phyloP scores from a whole-genome alignment of 1,284 basidiomycete species.

The Trichosporon sp. region DNA sequence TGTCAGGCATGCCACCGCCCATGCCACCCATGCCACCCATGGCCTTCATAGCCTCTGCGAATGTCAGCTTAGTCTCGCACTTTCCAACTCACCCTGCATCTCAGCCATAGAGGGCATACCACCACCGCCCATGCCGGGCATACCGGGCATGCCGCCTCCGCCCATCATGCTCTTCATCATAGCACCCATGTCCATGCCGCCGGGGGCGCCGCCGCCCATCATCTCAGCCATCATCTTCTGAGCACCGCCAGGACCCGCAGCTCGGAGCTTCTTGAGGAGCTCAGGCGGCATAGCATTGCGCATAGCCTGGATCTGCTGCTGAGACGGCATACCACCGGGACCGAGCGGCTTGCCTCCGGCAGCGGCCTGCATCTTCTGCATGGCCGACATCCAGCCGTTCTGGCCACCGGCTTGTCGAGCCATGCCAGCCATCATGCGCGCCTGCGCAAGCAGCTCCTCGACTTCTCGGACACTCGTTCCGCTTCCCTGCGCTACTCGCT shows the following conservation, averaged over 20 bases:
- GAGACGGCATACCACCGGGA: conserved; percentile 76
- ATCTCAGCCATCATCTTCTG: conserved; percentile 94
- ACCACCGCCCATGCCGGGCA: conserved; percentile 24
- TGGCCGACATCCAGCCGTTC: conserved; percentile 81
- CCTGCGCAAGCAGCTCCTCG: conserved; percentile 90
- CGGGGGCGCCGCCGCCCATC: conserved; percentile 63
- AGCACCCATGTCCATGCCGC: conserved; percentile 64
- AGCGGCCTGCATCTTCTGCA: conserved; percentile 84
- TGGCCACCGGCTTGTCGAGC: conserved; percentile 95
- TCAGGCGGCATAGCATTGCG: conserved; percentile 83
- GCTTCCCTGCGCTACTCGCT: conserved; percentile 83
- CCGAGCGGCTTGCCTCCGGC: conserved; percentile 78
- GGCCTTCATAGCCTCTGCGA: conserved; percentile 67
- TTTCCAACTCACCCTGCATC: conserved; percentile 41
- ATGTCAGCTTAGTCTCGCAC: conserved; percentile 4
- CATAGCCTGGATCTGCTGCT: conserved; percentile 87
- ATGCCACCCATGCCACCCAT: conserved; percentile 54
- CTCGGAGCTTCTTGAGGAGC: conserved; percentile 73
- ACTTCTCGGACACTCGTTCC: conserved; percentile 97
- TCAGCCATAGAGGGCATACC: conserved; percentile 50
- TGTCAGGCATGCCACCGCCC: conserved; percentile 48
- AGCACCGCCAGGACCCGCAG: conserved; percentile 70
- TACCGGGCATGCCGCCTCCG: conserved; percentile 29
- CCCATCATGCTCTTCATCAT: conserved; percentile 49
- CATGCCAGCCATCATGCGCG: conserved; percentile 96